phyloP scores from a whole-genome alignment of 2,329 filamentous ascomycete genomes.

The Saccharata proteae region DNA sequence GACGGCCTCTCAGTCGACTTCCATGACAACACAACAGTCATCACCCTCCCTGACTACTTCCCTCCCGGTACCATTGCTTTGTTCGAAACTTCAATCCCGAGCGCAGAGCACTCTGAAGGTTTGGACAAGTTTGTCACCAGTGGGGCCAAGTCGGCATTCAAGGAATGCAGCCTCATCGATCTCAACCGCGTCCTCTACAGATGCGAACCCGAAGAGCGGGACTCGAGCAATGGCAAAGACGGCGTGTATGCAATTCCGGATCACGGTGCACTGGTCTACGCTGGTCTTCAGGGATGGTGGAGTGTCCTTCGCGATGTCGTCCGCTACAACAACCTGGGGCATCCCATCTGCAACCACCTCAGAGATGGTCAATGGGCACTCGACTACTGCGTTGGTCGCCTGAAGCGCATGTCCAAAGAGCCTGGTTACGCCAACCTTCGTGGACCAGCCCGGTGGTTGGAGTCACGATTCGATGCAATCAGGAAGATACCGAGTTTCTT shows the following conservation, averaged over 20 bases:
- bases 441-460: conserved; percentile 64
- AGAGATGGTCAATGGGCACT: conserved; percentile 85
- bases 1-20: conserved; percentile 61
- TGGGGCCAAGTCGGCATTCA: conserved; percentile 68
- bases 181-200: conserved; percentile 87
- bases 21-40: conserved; percentile 64
- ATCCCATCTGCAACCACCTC: conserved; percentile 86
- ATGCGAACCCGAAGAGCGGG: conserved; percentile 78
- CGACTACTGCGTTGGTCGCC: conserved; percentile 70
- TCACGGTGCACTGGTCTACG: conserved; percentile 77
- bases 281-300: conserved; percentile 98
- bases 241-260: conserved; percentile 84
- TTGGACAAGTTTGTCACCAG: conserved; percentile 79
- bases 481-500: conserved; percentile 78
- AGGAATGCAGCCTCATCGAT: conserved; percentile 61
- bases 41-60: conserved; percentile 71
- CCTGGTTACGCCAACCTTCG: conserved; percentile 50
- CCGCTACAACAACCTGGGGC: conserved; percentile 77
- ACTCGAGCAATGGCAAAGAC: conserved; percentile 65
- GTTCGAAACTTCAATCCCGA: conserved; percentile 92
- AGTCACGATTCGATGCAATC: conserved; percentile 74
- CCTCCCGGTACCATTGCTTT: conserved; percentile 89
- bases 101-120: conserved; percentile 69
- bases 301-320: conserved; percentile 78
- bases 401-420: conserved; percentile 59